Evolutionary conservation across 1,284 basidiomycete species (phyloP), one percentile per base, ranked within the genome.

Genomic region (Tilletia indica): DNA sequence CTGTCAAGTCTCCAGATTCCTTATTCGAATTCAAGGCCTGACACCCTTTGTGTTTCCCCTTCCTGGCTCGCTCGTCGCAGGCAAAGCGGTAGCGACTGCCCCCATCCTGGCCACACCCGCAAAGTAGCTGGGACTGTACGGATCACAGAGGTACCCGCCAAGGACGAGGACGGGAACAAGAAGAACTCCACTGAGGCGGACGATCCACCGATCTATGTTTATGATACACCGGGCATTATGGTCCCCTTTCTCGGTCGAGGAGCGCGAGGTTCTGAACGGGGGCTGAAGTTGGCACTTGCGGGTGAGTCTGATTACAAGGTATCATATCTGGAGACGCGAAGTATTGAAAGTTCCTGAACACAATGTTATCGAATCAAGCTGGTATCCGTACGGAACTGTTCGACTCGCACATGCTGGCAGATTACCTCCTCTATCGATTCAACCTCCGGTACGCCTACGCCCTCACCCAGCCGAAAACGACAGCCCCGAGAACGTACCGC

Each of bases 191-290:
- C 14, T 9, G 89, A 92, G 39, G 87, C 95, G 64, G 88, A 91
- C 54, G 71, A 73, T n/a, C 75, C 95, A 91, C 87, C 90, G 4
- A 91, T 97, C 19, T 98, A 99, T 85, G 92, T 96, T 3, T 95
- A 92, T 82, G 96, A 99, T 86, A 92, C 93, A 4, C 97, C 96
- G 0, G 97, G 96, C 0, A 92, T 98, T 51, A 98, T 99, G 95
- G 87, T 97, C 45, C 94, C 95, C 3, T 98, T 92, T 85, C 88
- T 98, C n/a, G 96, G 96, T 0, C 89, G 88, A 70, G 94, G 94
- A 0, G 87, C 89, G 66, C 87, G 87, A 72, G 96, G 94, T 34
- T 91, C 93, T 63, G 96, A 99, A 85, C 88, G 92, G 74, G 96
- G 93, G 4, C 87, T 97, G 70, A 97, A 97, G 86, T 89, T 98